These are phyloP conservation scores for Aquilaria yunnanensis DNA, from an alignment of 345 rosid genomes.

Conservation along the genomic window DNA sequence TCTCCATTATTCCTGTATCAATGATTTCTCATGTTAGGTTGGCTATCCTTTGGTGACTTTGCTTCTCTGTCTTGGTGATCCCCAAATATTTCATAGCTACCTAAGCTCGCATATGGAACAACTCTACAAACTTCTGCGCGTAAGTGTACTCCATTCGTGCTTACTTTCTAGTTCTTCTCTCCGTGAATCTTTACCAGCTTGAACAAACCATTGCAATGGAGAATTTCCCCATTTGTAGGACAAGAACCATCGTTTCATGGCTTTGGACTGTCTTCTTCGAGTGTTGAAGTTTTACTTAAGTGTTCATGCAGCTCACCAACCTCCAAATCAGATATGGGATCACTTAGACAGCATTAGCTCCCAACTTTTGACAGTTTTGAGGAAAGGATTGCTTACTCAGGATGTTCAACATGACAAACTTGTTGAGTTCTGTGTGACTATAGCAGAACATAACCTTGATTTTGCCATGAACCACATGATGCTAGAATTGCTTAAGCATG, in stretches of 20 bases:
- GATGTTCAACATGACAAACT: slow-evolving; percentile 92
- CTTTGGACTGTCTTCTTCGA: slow-evolving; percentile 88
- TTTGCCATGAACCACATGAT: slow-evolving; percentile 96
- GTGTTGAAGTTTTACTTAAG: slow-evolving; percentile 87
- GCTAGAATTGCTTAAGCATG: slow-evolving; percentile 83
- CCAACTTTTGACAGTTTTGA: slow-evolving; percentile 72
- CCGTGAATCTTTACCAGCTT: neutral
- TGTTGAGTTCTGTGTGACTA: slow-evolving; percentile 88
- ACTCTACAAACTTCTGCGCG: slow-evolving; percentile 85
- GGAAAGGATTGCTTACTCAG: slow-evolving; percentile 87
- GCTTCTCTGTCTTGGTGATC: slow-evolving; percentile 94
- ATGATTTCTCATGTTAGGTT: slow-evolving; percentile 41
- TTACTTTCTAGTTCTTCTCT: slow-evolving; percentile 1
- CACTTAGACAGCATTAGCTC: slow-evolving; percentile 88
- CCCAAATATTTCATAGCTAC: slow-evolving; percentile 69
- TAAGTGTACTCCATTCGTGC: slow-evolving; percentile 33
- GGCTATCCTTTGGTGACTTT: slow-evolving; percentile 93
- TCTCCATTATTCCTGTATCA: slow-evolving; percentile 12
- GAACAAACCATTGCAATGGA: too few species aligned
- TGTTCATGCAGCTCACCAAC: slow-evolving; percentile 82
- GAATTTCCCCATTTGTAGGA: slow-evolving; percentile 43
- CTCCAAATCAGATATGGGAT: slow-evolving; percentile 91
- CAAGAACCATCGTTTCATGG: slow-evolving; percentile 91
- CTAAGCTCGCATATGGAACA: slow-evolving; percentile 89
- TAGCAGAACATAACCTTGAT: slow-evolving; percentile 94